A percentile compares a stretch with the other conserved stretches of the same genome.
phyloP scores from a whole-genome alignment of 106 monocot species.

The Dactylorhiza incarnata region DNA sequence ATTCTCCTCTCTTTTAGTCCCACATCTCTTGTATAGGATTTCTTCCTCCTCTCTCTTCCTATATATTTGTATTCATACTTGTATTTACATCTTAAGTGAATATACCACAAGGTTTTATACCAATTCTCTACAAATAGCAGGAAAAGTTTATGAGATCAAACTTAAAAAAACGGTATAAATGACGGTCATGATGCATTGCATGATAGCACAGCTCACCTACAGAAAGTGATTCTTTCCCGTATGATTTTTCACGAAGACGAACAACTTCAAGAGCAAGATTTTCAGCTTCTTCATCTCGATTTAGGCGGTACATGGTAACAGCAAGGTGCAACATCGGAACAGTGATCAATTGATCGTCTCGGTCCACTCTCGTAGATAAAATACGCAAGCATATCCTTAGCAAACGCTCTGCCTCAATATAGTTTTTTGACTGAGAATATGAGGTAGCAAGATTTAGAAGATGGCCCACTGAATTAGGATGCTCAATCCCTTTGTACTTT shows the following conservation, averaged over 20 bases:
- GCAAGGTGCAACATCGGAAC: constrained; percentile 82
- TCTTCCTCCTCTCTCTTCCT: too few relatives aligned
- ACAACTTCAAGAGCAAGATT: constrained; percentile 52
- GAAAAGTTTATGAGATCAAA: not conserved
- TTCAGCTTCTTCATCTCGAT: constrained; percentile 73
- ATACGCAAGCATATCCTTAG: constrained; percentile 47
- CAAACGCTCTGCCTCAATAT: constrained; percentile 64
- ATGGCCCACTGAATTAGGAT: constrained; percentile 54
- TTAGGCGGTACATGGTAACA: constrained; percentile 52
- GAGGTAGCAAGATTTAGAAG: constrained; percentile 72
- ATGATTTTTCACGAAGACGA: constrained; percentile 54
- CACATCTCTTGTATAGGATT: too few relatives aligned
- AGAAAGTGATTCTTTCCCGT: constrained; percentile 64
- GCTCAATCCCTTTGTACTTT: constrained; percentile 49
- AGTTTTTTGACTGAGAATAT: constrained; percentile 69
- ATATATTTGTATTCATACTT: too few relatives aligned
- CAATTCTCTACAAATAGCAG: too few relatives aligned
- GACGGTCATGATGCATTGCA: not conserved
- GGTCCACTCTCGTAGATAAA: constrained; percentile 31
- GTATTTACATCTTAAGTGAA: too few relatives aligned
- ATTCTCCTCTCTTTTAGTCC: too few relatives aligned
- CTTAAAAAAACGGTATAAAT: too few relatives aligned
- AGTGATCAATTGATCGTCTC: constrained; percentile 40
- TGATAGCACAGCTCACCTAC: constrained; percentile 46
- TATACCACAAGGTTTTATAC: too few relatives aligned